These are phyloP conservation scores for Ophiostoma piceae DNA, from an alignment of 2,329 filamentous ascomycete species.

Conservation along the genomic window DNA sequence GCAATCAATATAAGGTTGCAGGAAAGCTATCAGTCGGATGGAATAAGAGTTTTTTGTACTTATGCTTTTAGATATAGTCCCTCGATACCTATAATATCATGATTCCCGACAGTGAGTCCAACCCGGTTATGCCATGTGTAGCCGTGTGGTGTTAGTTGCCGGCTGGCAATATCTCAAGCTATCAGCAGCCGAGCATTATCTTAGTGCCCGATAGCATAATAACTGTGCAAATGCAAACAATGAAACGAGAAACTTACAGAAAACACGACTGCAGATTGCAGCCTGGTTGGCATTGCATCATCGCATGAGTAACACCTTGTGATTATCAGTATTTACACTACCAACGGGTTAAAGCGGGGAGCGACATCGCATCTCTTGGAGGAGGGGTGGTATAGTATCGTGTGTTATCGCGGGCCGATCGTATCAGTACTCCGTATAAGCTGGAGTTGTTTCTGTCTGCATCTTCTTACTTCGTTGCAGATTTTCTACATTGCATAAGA, in stretches of 20 bases:
- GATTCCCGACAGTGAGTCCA: too few species aligned
- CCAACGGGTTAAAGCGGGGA: background rate
- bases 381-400: background rate
- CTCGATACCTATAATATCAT: background rate
- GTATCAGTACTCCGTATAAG: background rate
- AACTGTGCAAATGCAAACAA: background rate
- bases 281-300: background rate
- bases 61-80: background rate
- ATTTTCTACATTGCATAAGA: background rate
- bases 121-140: background rate
- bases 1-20: background rate
- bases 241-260: background rate
- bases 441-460: background rate
- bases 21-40: background rate
- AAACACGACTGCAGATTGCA: background rate
- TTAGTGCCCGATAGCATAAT: conserved; percentile 3
- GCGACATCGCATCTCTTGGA: conserved; percentile 4
- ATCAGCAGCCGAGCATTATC: background rate
- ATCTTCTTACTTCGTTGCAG: background rate
- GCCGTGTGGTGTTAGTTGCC: background rate
- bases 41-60: background rate
- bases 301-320: background rate
- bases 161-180: background rate
- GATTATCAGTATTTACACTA: background rate
- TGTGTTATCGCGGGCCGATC: background rate